These are phyloP conservation scores for Azolla pinnata DNA, from an alignment of 75 land plant genomes.

Conservation along the genomic window DNA sequence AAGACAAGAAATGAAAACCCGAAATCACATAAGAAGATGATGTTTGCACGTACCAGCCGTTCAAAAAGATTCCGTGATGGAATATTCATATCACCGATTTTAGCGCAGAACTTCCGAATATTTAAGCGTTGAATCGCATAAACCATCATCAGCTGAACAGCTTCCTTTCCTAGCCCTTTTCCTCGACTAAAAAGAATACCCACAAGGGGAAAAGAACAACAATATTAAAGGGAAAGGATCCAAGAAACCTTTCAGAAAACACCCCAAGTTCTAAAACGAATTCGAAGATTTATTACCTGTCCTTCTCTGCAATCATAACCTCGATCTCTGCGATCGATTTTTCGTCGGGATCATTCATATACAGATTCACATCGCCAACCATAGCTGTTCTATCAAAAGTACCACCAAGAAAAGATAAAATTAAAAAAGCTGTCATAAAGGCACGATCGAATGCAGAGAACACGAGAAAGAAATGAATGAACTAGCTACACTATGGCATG, in stretches of 20 bases:
- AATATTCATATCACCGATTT: conserved; percentile 61
- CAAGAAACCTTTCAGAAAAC: background rate
- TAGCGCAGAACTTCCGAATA: conserved; percentile 49
- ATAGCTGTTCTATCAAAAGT: too few species aligned
- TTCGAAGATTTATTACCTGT: conserved; percentile 12
- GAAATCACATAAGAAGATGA: background rate
- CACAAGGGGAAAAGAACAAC: background rate
- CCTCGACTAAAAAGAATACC: conserved; percentile 36
- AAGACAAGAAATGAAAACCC: background rate
- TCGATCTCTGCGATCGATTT: conserved; percentile 53
- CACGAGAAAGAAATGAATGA: too few species aligned
- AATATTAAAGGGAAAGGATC: background rate
- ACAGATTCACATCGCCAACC: conserved; percentile 84
- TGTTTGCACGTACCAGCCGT: conserved; percentile 38
- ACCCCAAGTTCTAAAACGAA: background rate
- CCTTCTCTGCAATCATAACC: conserved; percentile 77
- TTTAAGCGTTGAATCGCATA: conserved; percentile 41
- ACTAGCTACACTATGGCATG: too few species aligned
- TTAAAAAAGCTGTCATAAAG: too few species aligned
- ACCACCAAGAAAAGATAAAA: too few species aligned
- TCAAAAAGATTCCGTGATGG: conserved; percentile 50
- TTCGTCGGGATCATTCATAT: conserved; percentile 67
- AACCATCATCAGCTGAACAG: conserved; percentile 68
- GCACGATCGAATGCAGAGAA: too few species aligned
- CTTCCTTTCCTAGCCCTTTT: conserved; percentile 67